Base-by-base conservation (phyloP, 164 flowering plant species). In the Dillenia suffruticosa region DNA sequence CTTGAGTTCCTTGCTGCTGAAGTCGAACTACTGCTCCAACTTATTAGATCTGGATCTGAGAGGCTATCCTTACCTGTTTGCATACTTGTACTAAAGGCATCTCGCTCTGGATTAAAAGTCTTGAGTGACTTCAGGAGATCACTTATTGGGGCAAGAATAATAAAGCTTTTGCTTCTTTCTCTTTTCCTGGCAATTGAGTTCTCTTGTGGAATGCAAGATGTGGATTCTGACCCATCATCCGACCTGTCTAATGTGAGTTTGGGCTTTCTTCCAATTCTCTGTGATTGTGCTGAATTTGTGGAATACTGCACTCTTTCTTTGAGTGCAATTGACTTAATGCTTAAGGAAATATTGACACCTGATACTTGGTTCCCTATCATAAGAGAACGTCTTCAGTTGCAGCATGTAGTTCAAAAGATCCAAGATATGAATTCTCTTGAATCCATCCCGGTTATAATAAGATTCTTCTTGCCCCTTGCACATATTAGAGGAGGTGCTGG, bases 341-440 rank as follows among this genome's bases (percentile, higher is more conserved):
- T 85, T 45, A 81, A 71, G 74, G 64, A 70, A 48, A 82, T 82
- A 56, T 69, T 78, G 73, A 74, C 83, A 47, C 77, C 88, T 13
- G 65, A 59, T 32, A 79, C 93, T 14, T 94, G 99, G 99, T 77
- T 89, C 63, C 97, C 97, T 12, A 63, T 94, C 61, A 66, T 94
- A 52, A 86, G 78, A 67, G 77, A 78, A 65, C 85, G 86, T 76
- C 84, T 94, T 17, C 81, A 58, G 6, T 52, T 89, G 63, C 91
- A 73, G 64, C 66, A 67, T 63, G 54, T 89, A 57, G 63, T 89
- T 89, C 76, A 58, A 54, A 82, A 76, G 71, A 89, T 94, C 63
- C 86, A 80, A 55, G 90, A 83, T 62, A 72, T 70, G 60, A 71
- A 67, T 48, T 75, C 74, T 57, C 46, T 63, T 45, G 67, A 64